Base-by-base conservation (phyloP, 257 asterid species). In the Fraxinus americana region DNA sequence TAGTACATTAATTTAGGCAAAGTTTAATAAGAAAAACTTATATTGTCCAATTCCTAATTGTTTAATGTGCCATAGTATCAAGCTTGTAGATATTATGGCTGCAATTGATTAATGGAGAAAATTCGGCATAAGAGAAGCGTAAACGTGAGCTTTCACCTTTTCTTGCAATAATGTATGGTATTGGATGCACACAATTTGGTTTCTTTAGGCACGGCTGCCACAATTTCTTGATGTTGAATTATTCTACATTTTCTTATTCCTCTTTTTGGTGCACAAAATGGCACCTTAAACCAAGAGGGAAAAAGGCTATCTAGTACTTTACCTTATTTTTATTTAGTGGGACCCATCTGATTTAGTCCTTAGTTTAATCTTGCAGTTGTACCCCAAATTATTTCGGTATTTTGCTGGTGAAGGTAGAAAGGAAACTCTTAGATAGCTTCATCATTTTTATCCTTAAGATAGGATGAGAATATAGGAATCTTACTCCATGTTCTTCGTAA, bases 171-270 rank as follows among this genome's bases (percentile, higher is more conserved):
- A 63, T 63, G 69, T 2, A 63, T 25, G 11, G 35, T 21, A 57
- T 57, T 57, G 65, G 65, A 54, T 54, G 65, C 65, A 54, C 65
- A n/a, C 65, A 54, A 54, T 54, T 54, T 54, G 65, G 21, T 16
- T 50, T 16, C 61, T 16, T 4, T 4, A 4, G 21, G 59, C 59
- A 48, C n/a, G 1, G 21, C 63, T 17, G 63, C 63, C 63, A 4
- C 25, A 17, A 17, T 17, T 16, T 52, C 63, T 19, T 52, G 63
- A 45, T 17, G 25, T 52, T 9, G 48, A 41, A 59, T 59, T 59
- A 59, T n/a, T 59, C 16, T 59, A 0, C 30, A 25, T 63, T 63
- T 23, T 63, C 32, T 23, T 63, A 8, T 57, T 63, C 35, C 69
- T 63, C 17, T 23, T 10, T 63, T 63, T 25, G 68, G 35, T 23